Evolutionary conservation across 176 grass and related monocot genomes (phyloP), one percentile per base, ranked within the genome.

Genomic region (Phoenix dactylifera): DNA sequence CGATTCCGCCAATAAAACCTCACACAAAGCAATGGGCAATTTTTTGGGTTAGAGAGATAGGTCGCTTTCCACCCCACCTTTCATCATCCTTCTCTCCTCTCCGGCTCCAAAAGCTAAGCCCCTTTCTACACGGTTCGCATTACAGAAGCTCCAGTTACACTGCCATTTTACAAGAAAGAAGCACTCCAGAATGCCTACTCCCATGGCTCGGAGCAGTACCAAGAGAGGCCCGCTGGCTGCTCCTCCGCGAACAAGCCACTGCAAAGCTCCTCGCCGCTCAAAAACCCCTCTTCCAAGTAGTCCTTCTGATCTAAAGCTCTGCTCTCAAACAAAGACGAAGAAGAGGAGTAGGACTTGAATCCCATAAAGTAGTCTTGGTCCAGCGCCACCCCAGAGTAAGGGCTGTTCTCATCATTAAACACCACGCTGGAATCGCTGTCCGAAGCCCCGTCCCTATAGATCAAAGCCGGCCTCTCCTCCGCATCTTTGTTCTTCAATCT

Each of bases 391-490:
- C 64, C 66, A 29, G 79, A 66, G 73, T 82, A 76, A 6, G 73
- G 68, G 26, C 73, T 76, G 15, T 62, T 61, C 30, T 77, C 79
- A 52, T 82, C 73, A 67, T 82, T 82, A 68, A 82, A 82, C 68
- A 82, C 79, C 14, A 57, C 73, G 79, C 79, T 82, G 3, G 79
- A 82, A 56, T 82, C 79, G 62, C 79, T 82, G 68, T 82, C 79
- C 19, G 68, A 72, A 15, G 79, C 64, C 0, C 78, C 59, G 54
- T 81, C 78, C 53, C 23, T 70, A 48, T 2, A 14, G 35, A 44
- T 44, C 35, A 44, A 44, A 44, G 35, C 35, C n/a, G 51, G 22
- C 26, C 4, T 19, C 60, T 29, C 3, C 32, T 72, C 67, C 18
- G 51, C 56, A 0, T 12, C 18, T 10, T 6, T 12, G 24, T 59